phyloP scores from a whole-genome alignment of 352 stramenopile species.

The Globisporangium megalacanthum region DNA sequence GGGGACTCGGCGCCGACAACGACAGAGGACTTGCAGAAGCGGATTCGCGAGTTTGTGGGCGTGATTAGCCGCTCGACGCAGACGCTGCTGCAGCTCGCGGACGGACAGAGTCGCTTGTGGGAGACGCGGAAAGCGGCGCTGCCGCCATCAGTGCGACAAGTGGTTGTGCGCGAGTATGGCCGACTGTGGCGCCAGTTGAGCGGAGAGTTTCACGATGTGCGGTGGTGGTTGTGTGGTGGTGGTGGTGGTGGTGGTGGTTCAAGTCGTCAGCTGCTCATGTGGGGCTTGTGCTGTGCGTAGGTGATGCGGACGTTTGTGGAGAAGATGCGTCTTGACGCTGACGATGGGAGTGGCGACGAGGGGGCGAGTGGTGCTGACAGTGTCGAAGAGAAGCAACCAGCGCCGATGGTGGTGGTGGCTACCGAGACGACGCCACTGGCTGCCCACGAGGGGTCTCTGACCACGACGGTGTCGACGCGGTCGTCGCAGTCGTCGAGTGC shows the following conservation, averaged over 20 bases:
- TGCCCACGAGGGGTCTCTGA: not conserved
- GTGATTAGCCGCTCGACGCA: conserved; percentile 51
- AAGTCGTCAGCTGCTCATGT: conserved; percentile 6
- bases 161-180: conserved; percentile 39
- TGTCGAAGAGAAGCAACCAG: not conserved
- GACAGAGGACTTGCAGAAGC: conserved; percentile 54
- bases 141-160: conserved; percentile 20
- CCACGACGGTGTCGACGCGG: not conserved
- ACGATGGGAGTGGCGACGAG: not conserved
- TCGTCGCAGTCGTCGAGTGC: conserved; percentile 2
- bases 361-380: not conserved
- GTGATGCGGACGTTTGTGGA: conserved; percentile 16
- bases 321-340: conserved; percentile 5
- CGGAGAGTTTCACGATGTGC: conserved; percentile 49
- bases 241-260: conserved; percentile 8
- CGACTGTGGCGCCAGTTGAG: conserved; percentile 38
- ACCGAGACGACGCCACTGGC: not conserved
- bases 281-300: conserved; percentile 7
- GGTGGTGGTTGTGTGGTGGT: conserved; percentile 6
- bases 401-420: not conserved
- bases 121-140: conserved; percentile 31
- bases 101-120: conserved; percentile 49
- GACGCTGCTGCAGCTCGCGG: conserved; percentile 47
- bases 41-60: conserved; percentile 57
- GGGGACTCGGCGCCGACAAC: conserved; percentile 55